Evolutionary conservation across 129 eudicot genomes (phyloP).

Genomic region (Centrapalus pauciflorus): DNA sequence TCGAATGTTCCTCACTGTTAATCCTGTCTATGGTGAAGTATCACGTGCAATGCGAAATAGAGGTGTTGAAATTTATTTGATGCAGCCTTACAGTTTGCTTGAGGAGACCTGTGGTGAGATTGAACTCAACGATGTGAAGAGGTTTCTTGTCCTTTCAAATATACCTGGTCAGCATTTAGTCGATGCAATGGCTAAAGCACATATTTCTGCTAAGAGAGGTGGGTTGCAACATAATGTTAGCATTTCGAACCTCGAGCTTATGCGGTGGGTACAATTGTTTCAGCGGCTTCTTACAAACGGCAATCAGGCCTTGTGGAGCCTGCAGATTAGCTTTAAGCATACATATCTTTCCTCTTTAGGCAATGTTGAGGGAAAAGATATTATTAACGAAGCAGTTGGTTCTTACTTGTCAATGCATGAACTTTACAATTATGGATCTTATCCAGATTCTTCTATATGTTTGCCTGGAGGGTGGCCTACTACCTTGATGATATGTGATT

Average conservation of each 20-base stretch:
- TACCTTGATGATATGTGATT: conserved; percentile 59
- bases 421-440: conserved; percentile 19
- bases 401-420: conserved; percentile 41
- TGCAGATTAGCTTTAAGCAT: conserved; percentile 87
- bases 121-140: conserved; percentile 63
- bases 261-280: conserved; percentile 88
- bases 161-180: conserved; percentile 57
- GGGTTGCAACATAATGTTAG: conserved; percentile 42
- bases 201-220: conserved; percentile 45
- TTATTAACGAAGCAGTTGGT: conserved; percentile 39
- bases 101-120: conserved; percentile 31
- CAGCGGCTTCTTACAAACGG: conserved; percentile 69
- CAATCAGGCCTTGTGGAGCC: conserved; percentile 69
- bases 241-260: conserved; percentile 79
- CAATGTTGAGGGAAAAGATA: conserved; percentile 54
- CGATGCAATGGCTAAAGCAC: conserved; percentile 83
- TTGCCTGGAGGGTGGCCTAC: conserved; percentile 93
- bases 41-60: conserved; percentile 98
- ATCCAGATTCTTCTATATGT: conserved; percentile 33
- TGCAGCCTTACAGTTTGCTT: conserved; percentile 64
- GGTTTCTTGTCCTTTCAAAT: conserved; percentile 67
- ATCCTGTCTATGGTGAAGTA: conserved; percentile 85
- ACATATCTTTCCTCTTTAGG: conserved; percentile 92
- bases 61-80: conserved; percentile 86
- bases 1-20: conserved; percentile 88